These are phyloP conservation scores for Berkeleyomyces basicola DNA, from an alignment of 2,329 filamentous ascomycete species.

Conservation along the genomic window DNA sequence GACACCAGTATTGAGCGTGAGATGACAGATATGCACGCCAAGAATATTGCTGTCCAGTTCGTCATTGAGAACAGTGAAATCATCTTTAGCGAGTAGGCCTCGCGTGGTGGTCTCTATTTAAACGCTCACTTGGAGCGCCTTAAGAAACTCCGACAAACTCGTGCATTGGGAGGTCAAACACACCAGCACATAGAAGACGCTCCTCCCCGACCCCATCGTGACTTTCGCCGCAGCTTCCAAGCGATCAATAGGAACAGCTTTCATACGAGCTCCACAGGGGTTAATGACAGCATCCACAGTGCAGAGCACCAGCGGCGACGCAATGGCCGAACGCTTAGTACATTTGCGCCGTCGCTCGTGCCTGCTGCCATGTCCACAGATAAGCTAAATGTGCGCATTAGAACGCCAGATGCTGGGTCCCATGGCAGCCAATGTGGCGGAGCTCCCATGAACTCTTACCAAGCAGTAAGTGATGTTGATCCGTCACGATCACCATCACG, in stretches of 20 bases:
- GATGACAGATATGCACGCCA: slow-evolving; percentile 88
- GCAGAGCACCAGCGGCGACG: not conserved
- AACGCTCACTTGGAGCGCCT: not conserved
- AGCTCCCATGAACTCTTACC: not conserved
- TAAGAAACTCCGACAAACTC: not conserved
- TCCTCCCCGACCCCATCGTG: not conserved
- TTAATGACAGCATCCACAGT: not conserved
- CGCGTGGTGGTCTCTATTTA: slow-evolving; percentile 9
- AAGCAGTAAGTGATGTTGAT: not conserved
- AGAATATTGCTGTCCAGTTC: slow-evolving; percentile 84
- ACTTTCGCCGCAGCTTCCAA: slow-evolving; percentile 9
- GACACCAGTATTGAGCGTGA: slow-evolving; percentile 79
- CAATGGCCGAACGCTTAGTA: not conserved
- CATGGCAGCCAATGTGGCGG: not conserved
- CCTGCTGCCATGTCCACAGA: not conserved
- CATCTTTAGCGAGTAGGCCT: slow-evolving; percentile 46
- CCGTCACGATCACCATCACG: not conserved
- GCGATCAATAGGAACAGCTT: not conserved
- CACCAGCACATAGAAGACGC: slow-evolving; percentile 5
- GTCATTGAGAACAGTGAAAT: slow-evolving; percentile 76
- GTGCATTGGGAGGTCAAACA: not conserved
- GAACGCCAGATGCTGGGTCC: not conserved
- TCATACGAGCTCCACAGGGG: not conserved
- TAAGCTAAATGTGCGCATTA: not conserved
- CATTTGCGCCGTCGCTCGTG: not conserved